Base-by-base conservation (phyloP, 139 green algal genomes). In the Ettlia oleoabundans region DNA sequence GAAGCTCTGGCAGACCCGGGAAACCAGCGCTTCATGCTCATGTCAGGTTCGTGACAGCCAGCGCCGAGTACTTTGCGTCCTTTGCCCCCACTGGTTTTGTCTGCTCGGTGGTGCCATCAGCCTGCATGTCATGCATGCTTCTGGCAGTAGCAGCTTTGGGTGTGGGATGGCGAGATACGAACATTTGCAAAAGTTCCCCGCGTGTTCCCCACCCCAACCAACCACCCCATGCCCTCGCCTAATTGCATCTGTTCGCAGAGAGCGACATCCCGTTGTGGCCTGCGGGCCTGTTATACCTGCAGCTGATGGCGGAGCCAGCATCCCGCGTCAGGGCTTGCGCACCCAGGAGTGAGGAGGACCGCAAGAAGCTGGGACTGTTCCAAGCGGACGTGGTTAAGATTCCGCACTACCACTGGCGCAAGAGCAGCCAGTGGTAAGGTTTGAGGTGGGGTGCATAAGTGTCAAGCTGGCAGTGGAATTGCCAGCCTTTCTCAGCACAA, bases 1-100 rank as follows among this genome's bases (percentile, higher is more conserved):
- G 72, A 68, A 32, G 85, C 85, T 13, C 53, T 89, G 78, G 1
- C 26, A n/a, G 65, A 89, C 53, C 85, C 85, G 4, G 41, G 42
- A 24, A 89, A 89, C 64, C 63, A 87, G 76, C 77, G 82, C 22
- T 87, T 89, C 76, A 32, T 87, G 65, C 85, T 86, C 76, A 35
- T 89, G 22, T 78, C 47, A 21, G 85, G 73, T 80, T 33, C 13
- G 70, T 28, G 6, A 38, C 68, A 58, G 66, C 15, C 24, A 22
- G 66, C 37, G 32, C 37, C 19, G 55, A 5, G 19, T n/a, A n/a
- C n/a, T n/a, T n/a, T n/a, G n/a, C n/a, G n/a, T n/a, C n/a, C n/a
- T n/a, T n/a, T n/a, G n/a, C n/a, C n/a, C n/a, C n/a, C n/a, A n/a
- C n/a, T n/a, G n/a, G n/a, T n/a, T n/a, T n/a, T n/a, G n/a, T n/a